phyloP scores from a whole-genome alignment of 176 grass and related monocot species.

The Elymus sibiricus region DNA sequence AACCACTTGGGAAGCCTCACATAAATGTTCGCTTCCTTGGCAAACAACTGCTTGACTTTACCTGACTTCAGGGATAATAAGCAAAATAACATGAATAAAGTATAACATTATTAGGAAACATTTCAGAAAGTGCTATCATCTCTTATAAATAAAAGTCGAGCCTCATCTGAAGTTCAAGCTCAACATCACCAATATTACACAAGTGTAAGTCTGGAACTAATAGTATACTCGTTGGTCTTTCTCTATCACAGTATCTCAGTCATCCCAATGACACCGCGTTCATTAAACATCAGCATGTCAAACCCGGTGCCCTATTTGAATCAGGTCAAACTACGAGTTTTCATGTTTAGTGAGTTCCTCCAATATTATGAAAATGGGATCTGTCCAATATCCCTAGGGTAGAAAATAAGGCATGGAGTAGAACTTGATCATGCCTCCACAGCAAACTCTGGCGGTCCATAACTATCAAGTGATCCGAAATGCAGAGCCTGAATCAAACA shows the following conservation, averaged over 20 bases:
- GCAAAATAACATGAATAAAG: neutral
- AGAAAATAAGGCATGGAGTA: slow-evolving; percentile 13
- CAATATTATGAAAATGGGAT: neutral
- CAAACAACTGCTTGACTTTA: neutral
- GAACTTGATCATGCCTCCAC: slow-evolving; percentile 71
- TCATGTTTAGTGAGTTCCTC: neutral
- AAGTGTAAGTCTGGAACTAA: neutral
- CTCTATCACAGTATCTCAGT: neutral
- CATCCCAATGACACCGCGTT: neutral
- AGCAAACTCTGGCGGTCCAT: slow-evolving; percentile 66
- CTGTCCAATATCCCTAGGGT: neutral
- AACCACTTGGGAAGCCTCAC: neutral
- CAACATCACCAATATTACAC: neutral
- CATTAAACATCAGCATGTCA: neutral
- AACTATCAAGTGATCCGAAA: slow-evolving; percentile 17
- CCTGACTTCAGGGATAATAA: neutral
- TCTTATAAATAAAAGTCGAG: neutral
- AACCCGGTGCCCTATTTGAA: neutral
- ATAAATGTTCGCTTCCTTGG: neutral
- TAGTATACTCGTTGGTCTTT: neutral
- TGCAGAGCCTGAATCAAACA: slow-evolving; percentile 10
- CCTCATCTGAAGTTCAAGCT: neutral
- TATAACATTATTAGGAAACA: neutral
- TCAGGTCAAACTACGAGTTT: neutral
- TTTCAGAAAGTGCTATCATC: neutral